Conservation (phyloP, 192 early-diverging fungal species). For the Coemansia sp. region DNA sequence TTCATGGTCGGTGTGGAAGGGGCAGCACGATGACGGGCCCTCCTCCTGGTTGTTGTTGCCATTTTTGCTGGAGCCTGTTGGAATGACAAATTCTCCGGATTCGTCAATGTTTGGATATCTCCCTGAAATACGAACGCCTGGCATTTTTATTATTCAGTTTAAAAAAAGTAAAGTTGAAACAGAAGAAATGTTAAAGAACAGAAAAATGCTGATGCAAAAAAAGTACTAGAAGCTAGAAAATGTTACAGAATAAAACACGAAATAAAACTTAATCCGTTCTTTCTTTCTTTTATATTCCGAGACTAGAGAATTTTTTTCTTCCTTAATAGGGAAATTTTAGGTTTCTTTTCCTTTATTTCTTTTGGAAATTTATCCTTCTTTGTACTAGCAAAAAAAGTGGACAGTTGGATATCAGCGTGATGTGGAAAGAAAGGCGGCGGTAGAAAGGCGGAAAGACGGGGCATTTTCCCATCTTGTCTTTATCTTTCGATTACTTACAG, state of each 20-base stretch:
- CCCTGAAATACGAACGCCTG: constrained; percentile 4
- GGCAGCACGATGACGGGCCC: not conserved
- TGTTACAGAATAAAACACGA: not conserved
- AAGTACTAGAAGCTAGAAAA: not conserved
- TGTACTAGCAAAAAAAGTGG: too few relatives aligned
- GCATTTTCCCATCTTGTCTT: not conserved
- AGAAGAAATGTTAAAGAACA: not conserved
- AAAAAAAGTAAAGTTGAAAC: not conserved
- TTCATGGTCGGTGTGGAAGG: not conserved
- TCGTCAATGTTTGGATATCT: not conserved
- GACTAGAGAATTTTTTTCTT: too few relatives aligned
- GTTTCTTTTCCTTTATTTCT: too few relatives aligned
- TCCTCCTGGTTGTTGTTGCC: not conserved
- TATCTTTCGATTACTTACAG: too few relatives aligned
- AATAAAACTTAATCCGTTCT: not conserved
- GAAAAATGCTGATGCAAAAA: not conserved
- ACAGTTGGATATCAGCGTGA: not conserved
- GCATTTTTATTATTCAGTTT: not conserved
- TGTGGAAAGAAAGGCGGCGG: too few relatives aligned
- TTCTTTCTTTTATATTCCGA: not conserved
- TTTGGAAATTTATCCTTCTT: too few relatives aligned
- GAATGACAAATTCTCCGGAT: not conserved
- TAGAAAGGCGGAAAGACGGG: not conserved
- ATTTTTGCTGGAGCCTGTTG: not conserved
- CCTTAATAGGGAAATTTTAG: too few relatives aligned